phyloP scores from a whole-genome alignment of 805 yeast species.

The Zygosaccharomyces pseudorouxii region DNA sequence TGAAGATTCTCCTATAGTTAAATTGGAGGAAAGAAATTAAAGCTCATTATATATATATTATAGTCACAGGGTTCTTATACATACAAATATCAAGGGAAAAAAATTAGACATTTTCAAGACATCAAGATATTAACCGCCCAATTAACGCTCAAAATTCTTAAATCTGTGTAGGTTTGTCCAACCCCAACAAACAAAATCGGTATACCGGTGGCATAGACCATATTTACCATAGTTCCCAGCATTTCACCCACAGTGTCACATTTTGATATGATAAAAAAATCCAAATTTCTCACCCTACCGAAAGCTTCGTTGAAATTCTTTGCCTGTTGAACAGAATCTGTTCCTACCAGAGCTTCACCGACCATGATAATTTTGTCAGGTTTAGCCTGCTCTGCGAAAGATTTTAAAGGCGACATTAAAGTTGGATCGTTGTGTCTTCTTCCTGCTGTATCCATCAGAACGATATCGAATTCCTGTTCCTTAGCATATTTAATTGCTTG shows the following conservation, averaged over 20 bases:
- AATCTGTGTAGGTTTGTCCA: constrained; percentile 94
- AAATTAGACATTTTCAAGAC: constrained; percentile 38
- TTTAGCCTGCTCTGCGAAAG: constrained; percentile 90
- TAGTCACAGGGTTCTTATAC: not conserved
- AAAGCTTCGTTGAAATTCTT: constrained; percentile 88
- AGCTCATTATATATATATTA: not conserved
- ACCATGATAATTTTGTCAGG: constrained; percentile 98
- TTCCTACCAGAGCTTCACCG: constrained; percentile 96
- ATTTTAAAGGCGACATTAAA: constrained; percentile 90
- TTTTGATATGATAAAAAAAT: constrained; percentile 87
- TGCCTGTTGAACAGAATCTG: constrained; percentile 95
- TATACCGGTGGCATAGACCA: constrained; percentile 94
- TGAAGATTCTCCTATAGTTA: not conserved
- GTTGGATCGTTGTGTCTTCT: constrained; percentile 93
- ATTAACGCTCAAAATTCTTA: constrained; percentile 82
- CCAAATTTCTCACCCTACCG: constrained; percentile 74
- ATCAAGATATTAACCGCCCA: constrained; percentile 87
- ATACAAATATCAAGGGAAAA: not conserved
- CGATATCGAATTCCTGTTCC: constrained; percentile 70
- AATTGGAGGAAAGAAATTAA: not conserved
- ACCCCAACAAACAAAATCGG: constrained; percentile 95
- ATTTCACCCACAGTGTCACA: constrained; percentile 97
- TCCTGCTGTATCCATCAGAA: constrained; percentile 95
- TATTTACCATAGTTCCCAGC: constrained; percentile 94
- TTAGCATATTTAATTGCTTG: constrained; percentile 81